These are phyloP conservation scores for Sicyos baderoa DNA, from an alignment of 306 rosid species.

Conservation along the genomic window DNA sequence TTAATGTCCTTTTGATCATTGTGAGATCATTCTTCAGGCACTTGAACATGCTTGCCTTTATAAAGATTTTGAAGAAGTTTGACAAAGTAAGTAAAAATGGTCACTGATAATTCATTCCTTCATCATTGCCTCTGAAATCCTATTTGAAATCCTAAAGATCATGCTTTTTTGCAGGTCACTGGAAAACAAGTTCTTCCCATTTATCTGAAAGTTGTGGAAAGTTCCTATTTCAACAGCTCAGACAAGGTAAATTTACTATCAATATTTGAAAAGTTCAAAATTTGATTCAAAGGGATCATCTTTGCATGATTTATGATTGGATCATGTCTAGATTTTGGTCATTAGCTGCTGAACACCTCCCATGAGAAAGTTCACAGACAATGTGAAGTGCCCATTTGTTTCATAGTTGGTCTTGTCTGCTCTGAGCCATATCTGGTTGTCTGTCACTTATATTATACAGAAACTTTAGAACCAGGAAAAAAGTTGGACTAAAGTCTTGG, in stretches of 20 bases:
- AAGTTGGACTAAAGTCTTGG: conserved; percentile 19
- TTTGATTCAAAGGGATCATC: background rate
- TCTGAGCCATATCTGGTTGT: conserved; percentile 47
- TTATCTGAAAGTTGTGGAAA: conserved; percentile 89
- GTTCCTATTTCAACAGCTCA: conserved; percentile 87
- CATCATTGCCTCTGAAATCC: conserved; percentile 14
- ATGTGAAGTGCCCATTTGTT: conserved; percentile 54
- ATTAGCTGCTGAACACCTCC: conserved; percentile 30
- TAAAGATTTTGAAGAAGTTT: conserved; percentile 90
- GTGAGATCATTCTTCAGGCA: conserved; percentile 47
- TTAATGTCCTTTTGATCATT: conserved; percentile 15
- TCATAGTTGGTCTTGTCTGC: conserved; percentile 35
- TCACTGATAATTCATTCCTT: conserved; percentile 11
- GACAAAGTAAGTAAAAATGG: conserved; percentile 63
- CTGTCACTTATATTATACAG: conserved; percentile 30
- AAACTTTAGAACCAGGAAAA: conserved; percentile 8
- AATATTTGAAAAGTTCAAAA: conserved; percentile 14
- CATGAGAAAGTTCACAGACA: conserved; percentile 46
- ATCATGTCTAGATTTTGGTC: conserved; percentile 45
- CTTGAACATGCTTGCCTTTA: conserved; percentile 87
- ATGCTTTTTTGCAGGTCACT: conserved; percentile 50
- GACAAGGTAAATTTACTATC: conserved; percentile 58
- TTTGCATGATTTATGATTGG: conserved; percentile 26
- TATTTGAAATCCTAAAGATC: conserved; percentile 10
- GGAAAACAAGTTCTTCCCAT: conserved; percentile 77